Evolutionary conservation across 306 rosid genomes (phyloP), one percentile per base, ranked within the genome.

Genomic region (Lupinus albus): DNA sequence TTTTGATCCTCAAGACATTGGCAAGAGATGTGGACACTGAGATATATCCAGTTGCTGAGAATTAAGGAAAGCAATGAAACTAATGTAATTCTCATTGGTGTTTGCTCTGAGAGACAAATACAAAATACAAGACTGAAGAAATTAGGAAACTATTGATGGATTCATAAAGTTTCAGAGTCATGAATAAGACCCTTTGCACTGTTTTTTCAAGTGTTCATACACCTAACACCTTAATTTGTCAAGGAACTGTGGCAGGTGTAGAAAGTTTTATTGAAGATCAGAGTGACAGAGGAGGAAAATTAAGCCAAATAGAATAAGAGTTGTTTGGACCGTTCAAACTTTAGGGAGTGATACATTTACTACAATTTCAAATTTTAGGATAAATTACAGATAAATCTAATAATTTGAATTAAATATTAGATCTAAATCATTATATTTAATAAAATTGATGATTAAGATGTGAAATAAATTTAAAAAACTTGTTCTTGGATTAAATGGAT

Each of bases 1-100:
- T 38, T 25, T 76, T 89, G 84, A 56, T 84, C 80, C 0, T 18
- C 61, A 3, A 76, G 78, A 54, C 90, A 87, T 53, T 45, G 66
- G 21, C 79, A 80, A 47, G 33, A 70, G 21, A 13, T 20, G 32
- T 73, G 66, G 38, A 75, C 7, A 33, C 71, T 8, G 32, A 79
- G 15, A 64, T 8, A 25, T 69, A 70, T 11, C 21, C 51, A 70
- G 41, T 39, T 9, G 21, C 38, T 70, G 44, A 79, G 18, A 42
- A 74, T 32, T 67, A 74, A 57, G 17, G 70, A 49, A 74, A 74
- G 62, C 58, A 72, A 49, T 14, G 83, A 74, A 75, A 64, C 25
- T 46, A 68, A 48, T 39, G 17, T 45, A 56, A 62, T 68, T 68
- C 79, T 79, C 83, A 79, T 79, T 73, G 72, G 73, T 47, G 57